Conservation (phyloP, 2,329 filamentous ascomycete species). For the Bipolaris victoriae region DNA sequence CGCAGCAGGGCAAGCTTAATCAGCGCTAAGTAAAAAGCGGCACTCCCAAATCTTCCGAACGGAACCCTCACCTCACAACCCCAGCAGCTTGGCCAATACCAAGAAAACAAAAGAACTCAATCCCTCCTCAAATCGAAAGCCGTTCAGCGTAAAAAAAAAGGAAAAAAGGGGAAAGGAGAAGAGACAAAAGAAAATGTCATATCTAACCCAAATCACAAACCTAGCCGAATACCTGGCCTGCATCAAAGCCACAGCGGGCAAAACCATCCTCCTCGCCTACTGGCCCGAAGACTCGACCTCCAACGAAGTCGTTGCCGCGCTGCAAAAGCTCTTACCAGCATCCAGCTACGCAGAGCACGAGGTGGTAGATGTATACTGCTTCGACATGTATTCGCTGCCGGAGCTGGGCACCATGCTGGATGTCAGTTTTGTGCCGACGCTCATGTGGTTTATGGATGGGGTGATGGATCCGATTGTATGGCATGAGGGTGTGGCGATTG, state of each 20-base stretch:
- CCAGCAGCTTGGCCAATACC: too few relatives aligned
- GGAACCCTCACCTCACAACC: too few relatives aligned
- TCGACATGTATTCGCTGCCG: conserved; percentile 34
- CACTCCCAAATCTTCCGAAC: too few relatives aligned
- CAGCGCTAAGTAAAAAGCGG: too few relatives aligned
- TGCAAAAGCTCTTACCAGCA: conserved; percentile 25
- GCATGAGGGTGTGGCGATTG: conserved; percentile 32
- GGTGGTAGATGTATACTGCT: conserved; percentile 28
- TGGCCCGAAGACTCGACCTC: conserved; percentile 33
- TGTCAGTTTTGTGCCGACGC: conserved; percentile 31
- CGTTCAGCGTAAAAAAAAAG: too few relatives aligned
- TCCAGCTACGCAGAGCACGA: conserved; percentile 15
- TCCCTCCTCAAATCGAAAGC: too few relatives aligned
- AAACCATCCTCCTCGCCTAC: conserved; percentile 27
- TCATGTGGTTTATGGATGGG: conserved; percentile 35
- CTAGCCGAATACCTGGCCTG: conserved; percentile 25
- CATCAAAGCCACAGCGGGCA: conserved; percentile 26
- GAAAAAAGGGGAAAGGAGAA: too few relatives aligned
- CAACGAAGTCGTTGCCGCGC: conserved; percentile 18
- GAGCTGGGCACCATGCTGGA: conserved; percentile 28
- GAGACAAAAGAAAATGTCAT: background rate
- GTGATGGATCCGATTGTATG: conserved; percentile 31
- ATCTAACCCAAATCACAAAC: conserved; percentile 24
- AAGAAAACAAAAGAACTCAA: too few relatives aligned
- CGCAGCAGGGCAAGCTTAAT: too few relatives aligned